These are phyloP conservation scores for Boletus bicolor DNA, from an alignment of 768 basidiomycete species.

Conservation along the genomic window DNA sequence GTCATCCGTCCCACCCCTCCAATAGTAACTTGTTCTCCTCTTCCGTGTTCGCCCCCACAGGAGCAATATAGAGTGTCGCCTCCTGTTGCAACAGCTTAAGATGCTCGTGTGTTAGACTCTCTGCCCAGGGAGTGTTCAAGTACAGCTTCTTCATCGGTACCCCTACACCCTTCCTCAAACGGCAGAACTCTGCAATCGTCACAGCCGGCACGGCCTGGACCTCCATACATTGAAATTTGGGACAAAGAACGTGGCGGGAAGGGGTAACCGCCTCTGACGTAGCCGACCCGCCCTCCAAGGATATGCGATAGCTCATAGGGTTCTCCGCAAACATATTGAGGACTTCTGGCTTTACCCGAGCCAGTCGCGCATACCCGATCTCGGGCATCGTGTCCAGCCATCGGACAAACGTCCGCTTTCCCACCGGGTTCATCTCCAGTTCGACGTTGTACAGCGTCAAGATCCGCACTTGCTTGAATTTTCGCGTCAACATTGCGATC, in stretches of 20 bases:
- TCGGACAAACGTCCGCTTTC: slow-evolving; percentile 35
- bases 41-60: slow-evolving; percentile 40
- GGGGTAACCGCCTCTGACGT: slow-evolving; percentile 4
- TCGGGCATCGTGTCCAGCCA: slow-evolving; percentile 61
- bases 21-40: slow-evolving; percentile 42
- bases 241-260: slow-evolving; percentile 36
- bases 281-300: slow-evolving; percentile 2
- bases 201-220: slow-evolving; percentile 36
- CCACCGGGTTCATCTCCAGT: slow-evolving; percentile 26
- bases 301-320: slow-evolving; percentile 24
- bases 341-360: slow-evolving; percentile 40
- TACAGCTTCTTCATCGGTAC: slow-evolving; percentile 52
- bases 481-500: slow-evolving; percentile 43
- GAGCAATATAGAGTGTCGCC: slow-evolving; percentile 25
- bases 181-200: slow-evolving; percentile 36
- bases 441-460: slow-evolving; percentile 51
- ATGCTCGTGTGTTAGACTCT: slow-evolving; percentile 17
- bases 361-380: slow-evolving; percentile 48
- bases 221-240: slow-evolving; percentile 46
- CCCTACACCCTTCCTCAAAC: slow-evolving; percentile 36
- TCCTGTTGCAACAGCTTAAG: slow-evolving; percentile 28
- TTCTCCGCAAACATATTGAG: slow-evolving; percentile 49
- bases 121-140: slow-evolving; percentile 34
- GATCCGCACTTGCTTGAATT: slow-evolving; percentile 51
- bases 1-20: slow-evolving; percentile 14